Conservation (phyloP, 1,284 basidiomycete genomes). For the Pseudozyma tsukubaensis region DNA sequence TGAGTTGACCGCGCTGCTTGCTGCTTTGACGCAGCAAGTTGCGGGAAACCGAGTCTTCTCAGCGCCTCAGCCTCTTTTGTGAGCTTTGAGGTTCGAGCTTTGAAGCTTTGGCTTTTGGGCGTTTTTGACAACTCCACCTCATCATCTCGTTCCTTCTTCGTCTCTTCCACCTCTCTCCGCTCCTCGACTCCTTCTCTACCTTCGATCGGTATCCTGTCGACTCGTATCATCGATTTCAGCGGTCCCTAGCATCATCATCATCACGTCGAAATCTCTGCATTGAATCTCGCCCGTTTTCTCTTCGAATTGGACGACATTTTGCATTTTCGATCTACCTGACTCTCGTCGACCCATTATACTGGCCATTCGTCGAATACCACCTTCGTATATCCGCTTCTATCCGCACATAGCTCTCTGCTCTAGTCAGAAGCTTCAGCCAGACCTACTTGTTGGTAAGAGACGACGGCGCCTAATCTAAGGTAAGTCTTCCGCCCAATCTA, state of each 20-base stretch:
- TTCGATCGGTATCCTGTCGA: conserved; percentile 3
- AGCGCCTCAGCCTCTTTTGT: too few species aligned
- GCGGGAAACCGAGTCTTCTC: too few species aligned
- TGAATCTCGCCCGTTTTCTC: neutral
- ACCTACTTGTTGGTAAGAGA: neutral
- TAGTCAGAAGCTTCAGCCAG: neutral
- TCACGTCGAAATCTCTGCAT: neutral
- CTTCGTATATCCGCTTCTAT: neutral
- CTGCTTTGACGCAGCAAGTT: too few species aligned
- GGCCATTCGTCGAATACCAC: neutral
- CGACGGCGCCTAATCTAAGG: conserved; percentile 20
- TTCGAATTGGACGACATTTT: neutral
- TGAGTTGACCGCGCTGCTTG: too few species aligned
- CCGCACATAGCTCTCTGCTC: neutral
- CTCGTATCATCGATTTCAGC: neutral
- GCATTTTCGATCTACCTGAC: neutral
- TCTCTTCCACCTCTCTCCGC: conserved; percentile 6
- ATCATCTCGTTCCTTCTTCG: conserved; percentile 1
- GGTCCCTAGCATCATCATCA: neutral
- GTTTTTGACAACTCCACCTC: conserved; percentile 14
- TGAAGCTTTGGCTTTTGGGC: conserved; percentile 1
- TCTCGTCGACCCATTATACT: neutral
- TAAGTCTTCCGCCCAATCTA: conserved; percentile 5
- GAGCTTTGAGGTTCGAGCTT: conserved; percentile 2
- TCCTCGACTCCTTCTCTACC: neutral